Percentiles rank a stretch among this genome's conserved stretches.
Evolutionary conservation across 2,329 filamentous ascomycete genomes (phyloP).

Genomic region (Sphaerostilbella broomeana): DNA sequence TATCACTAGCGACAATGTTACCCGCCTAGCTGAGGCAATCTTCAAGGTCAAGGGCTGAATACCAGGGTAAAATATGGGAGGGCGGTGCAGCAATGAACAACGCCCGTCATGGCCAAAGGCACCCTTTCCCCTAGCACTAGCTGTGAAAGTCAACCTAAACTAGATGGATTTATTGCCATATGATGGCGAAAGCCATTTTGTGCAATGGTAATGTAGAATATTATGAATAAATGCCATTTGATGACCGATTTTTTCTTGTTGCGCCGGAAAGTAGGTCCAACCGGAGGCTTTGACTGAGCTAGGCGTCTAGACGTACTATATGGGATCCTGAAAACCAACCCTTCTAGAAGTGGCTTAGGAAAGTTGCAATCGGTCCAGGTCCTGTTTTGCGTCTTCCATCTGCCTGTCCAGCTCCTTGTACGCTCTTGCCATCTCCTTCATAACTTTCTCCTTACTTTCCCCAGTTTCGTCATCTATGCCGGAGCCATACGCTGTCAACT

Average conservation of each 20-base stretch:
- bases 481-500: constrained; percentile 47
- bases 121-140: neutral
- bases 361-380: constrained; percentile 33
- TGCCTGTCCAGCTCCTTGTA: constrained; percentile 45
- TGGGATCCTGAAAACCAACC: too few species aligned
- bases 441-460: constrained; percentile 39
- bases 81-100: neutral
- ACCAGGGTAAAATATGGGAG: neutral
- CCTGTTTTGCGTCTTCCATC: constrained; percentile 42
- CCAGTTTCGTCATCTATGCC: constrained; percentile 26
- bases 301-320: too few species aligned
- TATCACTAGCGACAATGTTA: constrained; percentile 73
- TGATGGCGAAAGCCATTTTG: neutral
- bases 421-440: constrained; percentile 48
- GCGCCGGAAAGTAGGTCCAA: too few species aligned
- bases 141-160: neutral
- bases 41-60: constrained; percentile 72
- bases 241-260: constrained; percentile 1
- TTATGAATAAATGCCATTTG: constrained; percentile 9
- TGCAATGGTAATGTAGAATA: constrained; percentile 14
- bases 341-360: constrained; percentile 2
- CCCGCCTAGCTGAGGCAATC: constrained; percentile 74
- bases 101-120: neutral
- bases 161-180: neutral
- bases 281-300: too few species aligned